Base-by-base conservation (phyloP, 1,284 basidiomycete genomes). In the Trichosporon inkin region DNA sequence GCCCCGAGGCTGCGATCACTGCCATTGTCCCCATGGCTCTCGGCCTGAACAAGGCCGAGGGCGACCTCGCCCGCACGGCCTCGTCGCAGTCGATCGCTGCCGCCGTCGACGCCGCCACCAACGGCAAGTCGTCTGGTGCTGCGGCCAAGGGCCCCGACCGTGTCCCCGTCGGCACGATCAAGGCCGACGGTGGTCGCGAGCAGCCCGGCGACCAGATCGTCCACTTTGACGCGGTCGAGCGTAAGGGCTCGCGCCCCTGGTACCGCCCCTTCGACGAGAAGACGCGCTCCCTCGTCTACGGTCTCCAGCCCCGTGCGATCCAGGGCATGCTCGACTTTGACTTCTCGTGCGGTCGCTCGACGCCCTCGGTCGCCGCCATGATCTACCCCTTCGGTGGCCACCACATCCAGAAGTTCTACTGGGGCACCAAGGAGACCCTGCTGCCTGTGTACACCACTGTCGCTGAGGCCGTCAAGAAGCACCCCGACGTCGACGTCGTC, bases 261-360 rank as follows among this genome's bases (percentile, higher is more conserved):
- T 97, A 84, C 83, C 84, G 89, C 54, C 93, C 93, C 10, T 96
- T 99, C 76, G 95, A 98, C 74, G 88, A 84, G 53, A 84, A 82
- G 69, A 99, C 95, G 22, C 91, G 94, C 64, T 92, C 92, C 58
- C 92, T 99, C 78, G 94, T 99, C 63, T 98, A 93, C 70, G 95
- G 95, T 79, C 89, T 99, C 65, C 95, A 99, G 82, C 95, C 95
- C 53, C 92, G 96, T 76, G 96, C 96, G 51, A 98, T 99, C 79
- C 96, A 99, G 81, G 95, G 95, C 74, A 99, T 99, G 96, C 89
- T 99, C 70, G 95, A 99, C 85, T 99, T 99, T 72, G 95, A 99
- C 84, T 99, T 89, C 82, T 92, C 92, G 16, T 99, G 96, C 80
- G 95, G 95, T 35, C 90, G 96, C 67, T 80, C 85, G 64, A 85